Conservation (phyloP, 1,284 basidiomycete genomes). For the Ganoderma leucocontextum region DNA sequence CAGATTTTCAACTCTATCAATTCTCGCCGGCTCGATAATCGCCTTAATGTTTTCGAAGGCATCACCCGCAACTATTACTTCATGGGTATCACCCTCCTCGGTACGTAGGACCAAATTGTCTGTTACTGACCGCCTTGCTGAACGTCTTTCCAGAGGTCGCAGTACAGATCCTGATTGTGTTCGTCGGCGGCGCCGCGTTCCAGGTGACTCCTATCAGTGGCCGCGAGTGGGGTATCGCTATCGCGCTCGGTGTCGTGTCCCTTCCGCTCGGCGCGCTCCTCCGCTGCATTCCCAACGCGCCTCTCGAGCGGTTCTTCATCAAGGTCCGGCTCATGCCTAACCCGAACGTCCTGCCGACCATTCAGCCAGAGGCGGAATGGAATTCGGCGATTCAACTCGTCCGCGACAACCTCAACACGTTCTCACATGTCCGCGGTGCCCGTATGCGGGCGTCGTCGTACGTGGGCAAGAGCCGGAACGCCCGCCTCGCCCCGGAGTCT, state of each 20-base stretch:
- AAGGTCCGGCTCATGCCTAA: conserved; percentile 72
- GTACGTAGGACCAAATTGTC: conserved; percentile 48
- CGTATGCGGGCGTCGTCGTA: conserved; percentile 86
- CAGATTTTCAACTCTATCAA: conserved; percentile 97
- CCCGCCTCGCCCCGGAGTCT: conserved; percentile 59
- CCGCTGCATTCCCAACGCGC: conserved; percentile 83
- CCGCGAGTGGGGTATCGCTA: conserved; percentile 92
- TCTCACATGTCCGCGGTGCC: conserved; percentile 85
- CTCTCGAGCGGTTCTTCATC: conserved; percentile 81
- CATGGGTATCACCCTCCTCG: conserved; percentile 85
- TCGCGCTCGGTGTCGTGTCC: conserved; percentile 87
- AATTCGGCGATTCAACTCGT: conserved; percentile 79
- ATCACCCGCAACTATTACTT: conserved; percentile 88
- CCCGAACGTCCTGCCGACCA: conserved; percentile 73
- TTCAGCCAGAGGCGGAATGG: conserved; percentile 73
- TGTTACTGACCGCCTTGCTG: conserved; percentile 16
- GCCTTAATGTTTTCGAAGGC: conserved; percentile 91
- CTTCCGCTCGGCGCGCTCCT: conserved; percentile 89
- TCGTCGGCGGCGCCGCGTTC: conserved; percentile 92
- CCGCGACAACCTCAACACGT: conserved; percentile 85
- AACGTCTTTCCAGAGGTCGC: conserved; percentile 71
- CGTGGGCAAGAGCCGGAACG: conserved; percentile 79
- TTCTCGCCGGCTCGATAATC: conserved; percentile 85
- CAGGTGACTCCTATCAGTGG: conserved; percentile 84
- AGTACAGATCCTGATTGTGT: conserved; percentile 90